Base-by-base conservation (phyloP, 805 yeast species). In the Nakazawaea wickerhamii region DNA sequence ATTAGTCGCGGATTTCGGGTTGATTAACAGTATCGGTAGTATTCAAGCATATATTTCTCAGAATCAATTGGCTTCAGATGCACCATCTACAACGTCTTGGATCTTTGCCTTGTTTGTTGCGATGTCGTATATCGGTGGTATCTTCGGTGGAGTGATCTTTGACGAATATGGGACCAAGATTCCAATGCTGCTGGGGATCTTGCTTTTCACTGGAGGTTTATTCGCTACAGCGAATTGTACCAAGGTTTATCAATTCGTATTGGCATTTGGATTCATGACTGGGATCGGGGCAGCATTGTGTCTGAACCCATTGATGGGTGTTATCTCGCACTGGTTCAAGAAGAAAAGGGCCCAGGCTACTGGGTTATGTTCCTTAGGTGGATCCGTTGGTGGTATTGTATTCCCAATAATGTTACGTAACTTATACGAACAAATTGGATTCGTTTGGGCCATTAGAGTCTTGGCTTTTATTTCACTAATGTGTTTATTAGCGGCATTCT, bases 351-450 rank as follows among this genome's bases (percentile, higher is more conserved):
- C 73, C 1, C 55, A 53, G 44, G 69, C 65, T 19, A 46, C 50
- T 28, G 58, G 56, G 4, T 39, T 48, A 9, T 52, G 55, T 9
- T 46, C 64, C 49, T 60, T 77, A 8, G 88, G 87, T 2, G 85
- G 85, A 1, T 75, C 84, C 3, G 58, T 78, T 5, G 88, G 87
- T 1, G 89, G 88, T 4, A 65, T 79, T 9, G 53, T 79, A 4
- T 74, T 76, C 54, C 85, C 88, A 1, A 57, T 80, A 30, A 59
- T 76, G 55, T 57, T 79, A 45, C 61, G 71, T 44, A 54, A 64
- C 10, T 54, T 77, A 39, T 72, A 73, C 47, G 54, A 61, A 1
- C 53, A 55, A 11, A 57, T 73, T n/a, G 85, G 87, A 2, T 81
- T 67, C 54, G 69, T 63, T 1, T 80, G 85, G 84, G 69, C 84